Conservation (phyloP, 2,329 filamentous ascomycete species). For the Dryadomyces quercivorus region DNA sequence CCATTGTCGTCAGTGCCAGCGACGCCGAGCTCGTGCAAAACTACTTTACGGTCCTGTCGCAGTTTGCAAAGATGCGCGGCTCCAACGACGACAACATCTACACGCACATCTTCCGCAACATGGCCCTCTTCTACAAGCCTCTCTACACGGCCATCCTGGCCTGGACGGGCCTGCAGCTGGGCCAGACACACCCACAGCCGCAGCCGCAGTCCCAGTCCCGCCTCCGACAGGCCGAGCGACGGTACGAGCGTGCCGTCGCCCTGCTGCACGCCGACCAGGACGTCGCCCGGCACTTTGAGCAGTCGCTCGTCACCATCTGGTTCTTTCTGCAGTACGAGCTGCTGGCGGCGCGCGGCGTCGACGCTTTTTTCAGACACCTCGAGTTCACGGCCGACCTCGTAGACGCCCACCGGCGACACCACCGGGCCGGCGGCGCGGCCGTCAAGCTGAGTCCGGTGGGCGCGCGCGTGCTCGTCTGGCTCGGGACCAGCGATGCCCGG, state of each 20-base stretch:
- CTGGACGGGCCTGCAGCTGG: constrained; percentile 5
- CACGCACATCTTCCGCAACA: constrained; percentile 6
- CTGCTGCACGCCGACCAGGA: constrained; percentile 4
- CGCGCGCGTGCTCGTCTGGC: constrained; percentile 5
- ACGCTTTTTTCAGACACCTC: constrained; percentile 2
- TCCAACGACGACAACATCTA: constrained; percentile 5
- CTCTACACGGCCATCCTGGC: constrained; percentile 6
- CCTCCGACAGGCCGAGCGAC: not conserved
- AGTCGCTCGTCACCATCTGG: constrained; percentile 5
- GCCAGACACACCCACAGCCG: not conserved
- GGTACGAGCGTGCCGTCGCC: not conserved
- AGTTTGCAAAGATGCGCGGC: constrained; percentile 4
- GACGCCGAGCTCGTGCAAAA: constrained; percentile 2
- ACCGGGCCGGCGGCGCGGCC: not conserved
- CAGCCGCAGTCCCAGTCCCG: not conserved
- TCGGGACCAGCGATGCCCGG: constrained; percentile 4
- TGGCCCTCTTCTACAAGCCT: constrained; percentile 4
- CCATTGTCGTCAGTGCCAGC: not conserved
- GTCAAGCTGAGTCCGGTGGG: not conserved
- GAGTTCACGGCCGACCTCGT: constrained; percentile 6
- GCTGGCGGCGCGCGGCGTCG: constrained; percentile 2
- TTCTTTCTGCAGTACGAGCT: constrained; percentile 5
- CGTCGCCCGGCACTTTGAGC: constrained; percentile 4
- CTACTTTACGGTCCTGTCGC: constrained; percentile 6
- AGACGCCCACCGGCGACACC: constrained; percentile 4